Evolutionary conservation across 345 rosid species (phyloP), one percentile per base, ranked within the genome.

Genomic region (Rhizophora mangle): DNA sequence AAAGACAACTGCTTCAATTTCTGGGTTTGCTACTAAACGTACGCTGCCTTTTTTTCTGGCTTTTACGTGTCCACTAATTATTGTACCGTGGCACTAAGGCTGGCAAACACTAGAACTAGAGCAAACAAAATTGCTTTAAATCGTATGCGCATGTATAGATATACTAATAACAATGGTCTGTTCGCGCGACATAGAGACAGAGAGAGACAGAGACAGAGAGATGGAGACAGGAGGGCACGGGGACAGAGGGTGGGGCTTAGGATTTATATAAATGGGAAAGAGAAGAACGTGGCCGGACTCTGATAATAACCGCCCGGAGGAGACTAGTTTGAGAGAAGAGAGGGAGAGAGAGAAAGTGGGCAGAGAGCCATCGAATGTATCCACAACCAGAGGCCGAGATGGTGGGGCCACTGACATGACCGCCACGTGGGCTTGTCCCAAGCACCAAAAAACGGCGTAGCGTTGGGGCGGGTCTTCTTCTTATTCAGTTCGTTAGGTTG

Each of bases 401-500:
- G 1, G 54, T 67, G 85, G 84, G 83, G 5, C 85, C 73, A 57
- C 72, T 78, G 79, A 83, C 82, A 80, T 82, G 86, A 80, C 85
- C 63, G 83, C 87, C 92, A 87, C 82, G 92, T 80, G 87, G 81
- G 77, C 54, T 3, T 82, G 87, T 80, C 78, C 72, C 58, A 60
- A 39, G 71, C 60, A 47, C 63, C 59, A 53, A 43, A 53, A 70
- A 73, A 43, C 74, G 77, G 68, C 68, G 75, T 49, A 37, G 60
- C 18, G 2, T 53, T n/a, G 57, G 18, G 10, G 7, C n/a, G 24
- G 24, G 57, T 53, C 57, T 19, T 7, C 8, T 4, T n/a, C 60
- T 10, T 9, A 22, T 15, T 24, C 60, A 22, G 60, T 56, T 16
- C 29, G 13, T 22, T 56, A 27, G 3, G 27, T 24, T 24, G 8